phyloP scores from a whole-genome alignment of 73 alveolate genomes.

The Paramecium primaurelia region DNA sequence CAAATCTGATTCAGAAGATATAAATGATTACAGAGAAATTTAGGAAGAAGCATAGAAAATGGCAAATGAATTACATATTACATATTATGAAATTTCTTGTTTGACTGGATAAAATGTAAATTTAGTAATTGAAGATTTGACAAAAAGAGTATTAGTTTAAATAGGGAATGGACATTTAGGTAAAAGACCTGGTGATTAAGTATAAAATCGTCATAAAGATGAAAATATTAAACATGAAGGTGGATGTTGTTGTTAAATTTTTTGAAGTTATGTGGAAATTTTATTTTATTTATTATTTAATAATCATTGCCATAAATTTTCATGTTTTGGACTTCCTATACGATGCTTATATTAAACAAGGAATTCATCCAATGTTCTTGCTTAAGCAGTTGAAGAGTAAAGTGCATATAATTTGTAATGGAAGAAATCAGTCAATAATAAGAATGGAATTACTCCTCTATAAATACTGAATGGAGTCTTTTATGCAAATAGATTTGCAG shows the following conservation, averaged over 20 bases:
- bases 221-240: background rate
- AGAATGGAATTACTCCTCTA: slow-evolving; percentile 59
- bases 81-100: background rate
- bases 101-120: background rate
- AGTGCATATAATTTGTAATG: slow-evolving; percentile 57
- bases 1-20: background rate
- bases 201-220: background rate
- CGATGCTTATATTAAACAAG: background rate
- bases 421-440: slow-evolving; percentile 51
- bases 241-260: background rate
- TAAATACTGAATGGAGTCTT: slow-evolving; percentile 43
- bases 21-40: background rate
- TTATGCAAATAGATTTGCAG: background rate
- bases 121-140: background rate
- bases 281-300: background rate
- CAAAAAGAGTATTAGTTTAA: background rate
- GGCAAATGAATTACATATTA: background rate
- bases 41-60: background rate
- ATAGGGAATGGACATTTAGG: background rate
- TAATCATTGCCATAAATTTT: slow-evolving; percentile 35
- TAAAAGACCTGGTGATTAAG: background rate
- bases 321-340: slow-evolving; percentile 20
- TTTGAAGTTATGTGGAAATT: background rate
- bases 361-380: slow-evolving; percentile 35
- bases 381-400: slow-evolving; percentile 52